Base-by-base conservation (phyloP, 78 protist genomes). In the Dictyostelium discoideum region DNA sequence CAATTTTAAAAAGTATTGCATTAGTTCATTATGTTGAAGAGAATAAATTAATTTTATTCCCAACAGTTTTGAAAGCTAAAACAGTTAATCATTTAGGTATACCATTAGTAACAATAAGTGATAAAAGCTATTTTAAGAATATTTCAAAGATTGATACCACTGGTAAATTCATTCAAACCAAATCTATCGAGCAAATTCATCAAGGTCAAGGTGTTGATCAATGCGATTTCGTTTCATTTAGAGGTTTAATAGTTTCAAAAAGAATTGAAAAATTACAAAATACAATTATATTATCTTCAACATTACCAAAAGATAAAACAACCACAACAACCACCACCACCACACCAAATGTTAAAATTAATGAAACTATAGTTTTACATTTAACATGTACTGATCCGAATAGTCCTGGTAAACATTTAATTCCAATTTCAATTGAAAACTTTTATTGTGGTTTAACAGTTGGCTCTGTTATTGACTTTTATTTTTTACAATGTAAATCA, bases 391-490 rank as follows among this genome's bases (percentile, higher is more conserved):
- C 77, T 2, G 87, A 84, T 84, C 77, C 54, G 5, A 63, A 60
- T 60, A 22, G 37, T 39, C 87, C 87, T 29, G 77, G 77, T 20
- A 26, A 63, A 63, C 13, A 16, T 16, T 39, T 39, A 6, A n/a
- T 60, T 32, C 54, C 54, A 32, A 63, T 60, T 22, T 26, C 39
- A 10, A 84, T 84, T 39, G 77, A 84, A 24, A 84, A 84, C 37
- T 84, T 26, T 60, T 84, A 60, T 63, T 84, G 26, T 84, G 87
- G 87, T 63, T 20, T 84, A 3, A 37, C 46, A 20, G 39, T 84
- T 84, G 87, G 87, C 2, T 84, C 78, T 18, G 39, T 84, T 16
- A 60, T 84, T 84, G 87, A 84, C 39, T 84, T 84, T 63, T 84
- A 60, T 84, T 37, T 42, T 39, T 22, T 84, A 24, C 87, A 84